A percentile compares a stretch with the other conserved stretches of the same genome.
Evolutionary conservation across 2,329 filamentous ascomycete genomes (phyloP).

Genomic region (Cordyceps pruinosa): DNA sequence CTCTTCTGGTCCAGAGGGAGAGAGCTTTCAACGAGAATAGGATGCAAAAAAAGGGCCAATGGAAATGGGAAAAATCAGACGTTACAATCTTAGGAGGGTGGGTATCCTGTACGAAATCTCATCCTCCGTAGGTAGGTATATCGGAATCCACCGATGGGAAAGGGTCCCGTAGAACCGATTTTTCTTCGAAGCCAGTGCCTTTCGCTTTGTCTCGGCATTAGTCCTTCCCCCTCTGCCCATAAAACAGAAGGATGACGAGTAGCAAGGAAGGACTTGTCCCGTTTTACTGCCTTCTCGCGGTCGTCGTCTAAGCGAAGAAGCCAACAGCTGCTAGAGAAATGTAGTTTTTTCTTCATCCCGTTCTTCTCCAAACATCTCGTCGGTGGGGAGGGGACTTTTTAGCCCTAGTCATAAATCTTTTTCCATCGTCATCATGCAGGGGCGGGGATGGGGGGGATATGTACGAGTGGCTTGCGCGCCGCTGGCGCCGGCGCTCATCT

Average conservation of each 20-base stretch:
- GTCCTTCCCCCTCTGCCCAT: neutral
- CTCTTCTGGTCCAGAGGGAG: neutral
- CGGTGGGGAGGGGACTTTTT: too few species aligned
- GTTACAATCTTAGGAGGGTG: neutral
- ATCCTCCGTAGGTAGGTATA: too few species aligned
- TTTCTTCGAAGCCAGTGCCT: neutral
- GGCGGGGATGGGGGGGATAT: neutral
- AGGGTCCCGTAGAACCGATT: too few species aligned
- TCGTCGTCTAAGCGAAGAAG: too few species aligned
- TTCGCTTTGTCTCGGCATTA: conserved; percentile 9
- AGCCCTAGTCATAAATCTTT: neutral
- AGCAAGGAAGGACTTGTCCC: too few species aligned
- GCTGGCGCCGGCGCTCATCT: neutral
- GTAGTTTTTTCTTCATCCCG: too few species aligned
- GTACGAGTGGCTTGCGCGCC: neutral
- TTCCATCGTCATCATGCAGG: conserved; percentile 8
- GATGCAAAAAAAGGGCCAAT: neutral
- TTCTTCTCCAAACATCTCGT: too few species aligned
- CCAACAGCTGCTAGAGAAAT: too few species aligned
- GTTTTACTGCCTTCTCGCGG: too few species aligned
- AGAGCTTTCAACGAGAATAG: neutral
- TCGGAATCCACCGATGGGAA: neutral
- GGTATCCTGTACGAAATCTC: neutral
- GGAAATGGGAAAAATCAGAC: neutral
- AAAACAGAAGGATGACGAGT: too few species aligned